Evolutionary conservation across 2,329 filamentous ascomycete genomes (phyloP), one percentile per base, ranked within the genome.

Genomic region (Aureobasidium lini): DNA sequence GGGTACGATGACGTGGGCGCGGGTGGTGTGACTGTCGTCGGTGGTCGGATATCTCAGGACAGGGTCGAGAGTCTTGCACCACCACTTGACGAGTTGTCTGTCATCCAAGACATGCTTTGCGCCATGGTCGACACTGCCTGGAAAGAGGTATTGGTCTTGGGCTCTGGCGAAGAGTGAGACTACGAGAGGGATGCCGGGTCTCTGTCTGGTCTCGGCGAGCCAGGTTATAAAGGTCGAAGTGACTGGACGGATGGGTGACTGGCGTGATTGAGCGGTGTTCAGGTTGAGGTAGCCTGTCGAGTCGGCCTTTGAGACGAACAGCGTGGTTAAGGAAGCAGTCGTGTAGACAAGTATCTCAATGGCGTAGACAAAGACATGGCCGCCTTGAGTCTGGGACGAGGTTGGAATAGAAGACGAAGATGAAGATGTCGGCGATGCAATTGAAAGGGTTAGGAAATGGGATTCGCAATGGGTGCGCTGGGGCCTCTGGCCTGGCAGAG

Each of bases 301-400:
- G 75, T 99, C 94, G 50, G 94, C 94, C 74, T 99, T 99, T 63
- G 92, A 93, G 28, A 99, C 87, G 71, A 99, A 99, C 57, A 97
- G 81, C 4, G 89, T 96, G 1, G 88, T 95, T 28, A 90, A 82
- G 66, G 83, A 82, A 47, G 83, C 82, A 0, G 92, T 96, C 0
- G 75, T 88, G 74, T 95, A 99, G 62, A 99, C 82, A 66, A 94
- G 81, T 54, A 96, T 80, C 71, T 99, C 94, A 63, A 99, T 81
- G 15, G 88, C 93, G 61, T 95, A 86, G 8, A 93, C 80, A 6
- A 96, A 75, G 1, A 95, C 80, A 62, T 84, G 79, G 18, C 75
- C 66, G 47, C 58, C n/a, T 37, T 36, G 57, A 42, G 60, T 62
- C 31, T 67, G 63, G 3, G 66, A 63, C 50, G 57, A 36, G 3